Conservation (phyloP, 768 basidiomycete genomes). For the Tricholoma sp. region DNA sequence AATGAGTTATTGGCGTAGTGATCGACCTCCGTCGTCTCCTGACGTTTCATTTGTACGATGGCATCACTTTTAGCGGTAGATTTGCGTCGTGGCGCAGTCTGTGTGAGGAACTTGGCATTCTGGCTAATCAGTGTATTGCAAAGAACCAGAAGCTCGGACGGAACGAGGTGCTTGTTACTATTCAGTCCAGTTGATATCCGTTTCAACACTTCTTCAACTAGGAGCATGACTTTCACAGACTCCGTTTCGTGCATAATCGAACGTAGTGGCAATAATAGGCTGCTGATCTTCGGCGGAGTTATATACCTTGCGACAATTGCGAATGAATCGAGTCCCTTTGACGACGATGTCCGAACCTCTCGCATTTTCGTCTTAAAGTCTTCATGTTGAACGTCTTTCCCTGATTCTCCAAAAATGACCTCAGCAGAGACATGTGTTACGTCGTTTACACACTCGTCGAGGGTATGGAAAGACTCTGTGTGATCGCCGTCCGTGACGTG, state of each 20-base stretch:
- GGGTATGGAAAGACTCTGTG: slow-evolving; percentile 45
- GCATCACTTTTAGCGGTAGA: slow-evolving; percentile 44
- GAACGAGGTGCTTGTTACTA: slow-evolving; percentile 65
- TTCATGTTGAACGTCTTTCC: slow-evolving; percentile 80
- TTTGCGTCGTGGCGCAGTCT: slow-evolving; percentile 37
- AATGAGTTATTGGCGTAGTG: slow-evolving; percentile 86
- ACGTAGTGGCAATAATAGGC: slow-evolving; percentile 72
- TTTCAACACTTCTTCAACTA: slow-evolving; percentile 85
- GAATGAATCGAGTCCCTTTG: slow-evolving; percentile 86
- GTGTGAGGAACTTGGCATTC: slow-evolving; percentile 82
- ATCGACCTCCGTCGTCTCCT: slow-evolving; percentile 46
- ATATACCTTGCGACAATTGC: slow-evolving; percentile 74
- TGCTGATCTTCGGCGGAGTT: slow-evolving; percentile 71
- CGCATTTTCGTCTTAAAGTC: slow-evolving; percentile 94
- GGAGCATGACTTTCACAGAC: slow-evolving; percentile 70
- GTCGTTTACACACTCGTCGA: slow-evolving; percentile 77
- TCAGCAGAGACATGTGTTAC: slow-evolving; percentile 79
- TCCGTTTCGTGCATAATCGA: slow-evolving; percentile 85
- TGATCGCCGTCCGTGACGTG: slow-evolving; percentile 67
- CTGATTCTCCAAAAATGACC: slow-evolving; percentile 92
- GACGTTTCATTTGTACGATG: slow-evolving; percentile 77
- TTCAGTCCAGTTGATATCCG: slow-evolving; percentile 83
- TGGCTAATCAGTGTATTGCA: slow-evolving; percentile 90
- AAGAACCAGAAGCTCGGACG: slow-evolving; percentile 68
- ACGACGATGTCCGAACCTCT: slow-evolving; percentile 79